Evolutionary conservation across 73 alveolate species (phyloP).

Genomic region (Uronychia binucleata): DNA sequence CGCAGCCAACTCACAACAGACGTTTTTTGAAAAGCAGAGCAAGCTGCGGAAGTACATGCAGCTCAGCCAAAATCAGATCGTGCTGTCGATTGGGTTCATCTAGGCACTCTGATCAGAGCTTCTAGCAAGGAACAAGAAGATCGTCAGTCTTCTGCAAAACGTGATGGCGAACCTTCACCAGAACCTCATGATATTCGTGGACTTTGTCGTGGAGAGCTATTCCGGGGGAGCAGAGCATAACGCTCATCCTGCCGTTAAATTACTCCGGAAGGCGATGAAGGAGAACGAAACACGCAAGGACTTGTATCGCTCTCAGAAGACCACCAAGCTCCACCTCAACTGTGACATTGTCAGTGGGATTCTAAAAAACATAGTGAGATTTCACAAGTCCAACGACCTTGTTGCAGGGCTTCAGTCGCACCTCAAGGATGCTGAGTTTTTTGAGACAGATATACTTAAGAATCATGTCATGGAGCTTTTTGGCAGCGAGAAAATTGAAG

Average conservation of each 20-base stretch:
- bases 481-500: no score
- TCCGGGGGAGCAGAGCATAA: not conserved
- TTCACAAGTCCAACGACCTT: not conserved
- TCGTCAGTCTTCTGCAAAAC: not conserved
- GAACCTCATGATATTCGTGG: not conserved
- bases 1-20: not conserved
- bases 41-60: not conserved
- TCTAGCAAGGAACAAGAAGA: not conserved
- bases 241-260: not conserved
- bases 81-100: not conserved
- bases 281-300: not conserved
- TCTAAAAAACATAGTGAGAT: not conserved
- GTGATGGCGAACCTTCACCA: not conserved
- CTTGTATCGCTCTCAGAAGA: not conserved
- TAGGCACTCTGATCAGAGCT: not conserved
- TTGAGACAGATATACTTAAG: no score
- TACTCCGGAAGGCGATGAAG: not conserved
- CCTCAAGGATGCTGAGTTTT: not conserved
- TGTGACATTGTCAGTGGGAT: not conserved
- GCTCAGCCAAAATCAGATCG: not conserved
- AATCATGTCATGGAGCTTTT: no score
- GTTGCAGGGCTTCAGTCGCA: not conserved
- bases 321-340: not conserved
- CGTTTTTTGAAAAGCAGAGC: not conserved
- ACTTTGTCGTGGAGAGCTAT: not conserved